phyloP scores from a whole-genome alignment of 495 filamentous ascomycete species.

The Glonium stellatum region DNA sequence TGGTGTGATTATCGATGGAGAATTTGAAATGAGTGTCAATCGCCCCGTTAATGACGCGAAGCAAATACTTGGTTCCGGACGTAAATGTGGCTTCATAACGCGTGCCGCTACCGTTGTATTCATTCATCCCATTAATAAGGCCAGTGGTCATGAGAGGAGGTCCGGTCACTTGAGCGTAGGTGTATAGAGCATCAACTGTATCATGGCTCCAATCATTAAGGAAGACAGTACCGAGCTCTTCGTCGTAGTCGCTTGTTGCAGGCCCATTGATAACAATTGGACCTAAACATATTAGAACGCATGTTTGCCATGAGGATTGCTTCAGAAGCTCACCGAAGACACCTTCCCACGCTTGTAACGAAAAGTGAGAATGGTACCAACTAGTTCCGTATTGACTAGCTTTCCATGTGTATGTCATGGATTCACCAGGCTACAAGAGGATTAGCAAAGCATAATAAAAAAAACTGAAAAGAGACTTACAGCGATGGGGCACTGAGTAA shows the following conservation, averaged over 20 bases:
- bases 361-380: slow-evolving; percentile 60
- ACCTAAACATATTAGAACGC: slow-evolving; percentile 15
- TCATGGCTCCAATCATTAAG: slow-evolving; percentile 18
- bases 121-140: slow-evolving; percentile 44
- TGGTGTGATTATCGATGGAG: slow-evolving; percentile 45
- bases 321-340: slow-evolving; percentile 23
- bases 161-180: slow-evolving; percentile 18
- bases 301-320: too few species aligned
- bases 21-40: slow-evolving; percentile 41
- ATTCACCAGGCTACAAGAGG: slow-evolving; percentile 34
- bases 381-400: slow-evolving; percentile 50
- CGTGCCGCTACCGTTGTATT: slow-evolving; percentile 28
- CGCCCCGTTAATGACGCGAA: neutral
- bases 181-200: slow-evolving; percentile 11
- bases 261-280: slow-evolving; percentile 46
- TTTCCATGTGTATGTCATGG: slow-evolving; percentile 46
- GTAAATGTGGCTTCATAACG: slow-evolving; percentile 39
- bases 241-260: slow-evolving; percentile 26
- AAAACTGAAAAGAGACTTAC: neutral
- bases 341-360: slow-evolving; percentile 48
- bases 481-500: slow-evolving; percentile 45
- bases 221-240: neutral
- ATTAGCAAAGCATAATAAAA: neutral
- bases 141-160: slow-evolving; percentile 41
- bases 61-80: slow-evolving; percentile 3